phyloP scores from a whole-genome alignment of 164 flowering plant genomes.

The Litsea cubeba region DNA sequence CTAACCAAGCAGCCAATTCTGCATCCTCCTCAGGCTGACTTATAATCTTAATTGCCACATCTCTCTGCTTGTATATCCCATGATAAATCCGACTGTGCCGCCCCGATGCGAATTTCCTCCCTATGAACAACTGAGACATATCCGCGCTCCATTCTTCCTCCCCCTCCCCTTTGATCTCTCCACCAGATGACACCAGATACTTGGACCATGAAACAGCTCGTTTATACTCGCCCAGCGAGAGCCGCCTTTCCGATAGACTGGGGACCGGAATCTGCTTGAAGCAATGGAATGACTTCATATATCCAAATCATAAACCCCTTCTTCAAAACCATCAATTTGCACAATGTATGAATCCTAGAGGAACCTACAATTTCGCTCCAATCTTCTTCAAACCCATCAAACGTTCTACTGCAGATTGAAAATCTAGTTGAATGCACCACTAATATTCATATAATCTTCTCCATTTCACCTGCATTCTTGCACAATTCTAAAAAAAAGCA shows the following conservation, averaged over 20 bases:
- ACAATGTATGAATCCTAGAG: background rate
- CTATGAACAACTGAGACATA: conserved; percentile 71
- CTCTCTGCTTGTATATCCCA: conserved; percentile 67
- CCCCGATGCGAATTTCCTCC: conserved; percentile 75
- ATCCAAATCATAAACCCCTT: background rate
- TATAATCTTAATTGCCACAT: conserved; percentile 70
- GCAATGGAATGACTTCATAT: conserved; percentile 11
- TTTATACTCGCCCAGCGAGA: conserved; percentile 44
- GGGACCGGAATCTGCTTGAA: conserved; percentile 8
- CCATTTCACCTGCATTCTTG: background rate
- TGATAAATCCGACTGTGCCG: conserved; percentile 80
- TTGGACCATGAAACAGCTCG: conserved; percentile 83
- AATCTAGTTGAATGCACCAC: background rate
- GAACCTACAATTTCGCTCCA: background rate
- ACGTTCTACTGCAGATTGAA: background rate
- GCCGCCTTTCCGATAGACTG: conserved; percentile 6
- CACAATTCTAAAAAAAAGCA: background rate
- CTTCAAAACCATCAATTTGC: conserved; percentile 4
- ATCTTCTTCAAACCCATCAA: background rate
- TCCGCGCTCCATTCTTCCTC: conserved; percentile 85
- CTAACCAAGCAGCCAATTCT: conserved; percentile 49
- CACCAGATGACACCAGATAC: conserved; percentile 70
- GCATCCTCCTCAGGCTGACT: conserved; percentile 83
- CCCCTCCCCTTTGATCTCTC: conserved; percentile 59
- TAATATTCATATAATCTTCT: background rate